A percentile compares a stretch with the other conserved stretches of the same genome.
Evolutionary conservation across 1,284 basidiomycete species (phyloP).

Genomic region (Phylloporus gajari): DNA sequence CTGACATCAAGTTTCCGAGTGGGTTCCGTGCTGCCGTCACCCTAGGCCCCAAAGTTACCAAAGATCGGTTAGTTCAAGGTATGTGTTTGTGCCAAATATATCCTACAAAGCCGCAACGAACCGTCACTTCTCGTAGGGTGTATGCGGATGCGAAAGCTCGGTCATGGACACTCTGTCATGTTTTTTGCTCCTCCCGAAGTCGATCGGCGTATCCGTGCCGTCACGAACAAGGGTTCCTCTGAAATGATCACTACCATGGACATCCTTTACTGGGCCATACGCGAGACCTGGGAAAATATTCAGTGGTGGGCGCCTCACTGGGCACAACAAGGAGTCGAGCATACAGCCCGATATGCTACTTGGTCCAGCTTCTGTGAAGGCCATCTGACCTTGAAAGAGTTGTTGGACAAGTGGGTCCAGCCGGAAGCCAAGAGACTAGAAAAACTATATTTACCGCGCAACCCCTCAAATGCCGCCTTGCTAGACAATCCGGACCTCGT

Average conservation of each 20-base stretch:
- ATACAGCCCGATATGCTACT: conserved; percentile 39
- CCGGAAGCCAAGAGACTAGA: conserved; percentile 51
- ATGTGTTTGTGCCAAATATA: conserved; percentile 11
- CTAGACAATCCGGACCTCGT: conserved; percentile 38
- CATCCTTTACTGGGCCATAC: conserved; percentile 57
- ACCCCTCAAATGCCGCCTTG: background rate
- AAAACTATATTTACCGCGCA: conserved; percentile 45
- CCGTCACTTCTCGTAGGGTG: conserved; percentile 34
- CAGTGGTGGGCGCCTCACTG: conserved; percentile 4
- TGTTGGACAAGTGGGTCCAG: conserved; percentile 49
- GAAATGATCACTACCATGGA: conserved; percentile 44
- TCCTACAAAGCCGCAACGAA: background rate
- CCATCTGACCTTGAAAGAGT: conserved; percentile 1
- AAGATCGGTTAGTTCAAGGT: conserved; percentile 65
- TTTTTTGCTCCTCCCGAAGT: conserved; percentile 60
- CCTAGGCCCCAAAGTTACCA: conserved; percentile 61
- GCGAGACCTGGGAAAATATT: conserved; percentile 5
- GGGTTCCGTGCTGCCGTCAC: conserved; percentile 60
- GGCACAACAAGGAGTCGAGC: background rate
- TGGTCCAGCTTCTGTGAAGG: conserved; percentile 39
- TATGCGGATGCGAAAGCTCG: conserved; percentile 5
- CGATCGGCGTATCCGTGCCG: conserved; percentile 50
- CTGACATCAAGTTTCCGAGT: conserved; percentile 62
- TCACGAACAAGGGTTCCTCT: conserved; percentile 18
- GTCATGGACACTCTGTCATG: conserved; percentile 48